Percentiles rank a stretch among this genome's conserved stretches.
Conservation (phyloP, 148 eudicot species). For the Heliamphora exappendiculata region DNA sequence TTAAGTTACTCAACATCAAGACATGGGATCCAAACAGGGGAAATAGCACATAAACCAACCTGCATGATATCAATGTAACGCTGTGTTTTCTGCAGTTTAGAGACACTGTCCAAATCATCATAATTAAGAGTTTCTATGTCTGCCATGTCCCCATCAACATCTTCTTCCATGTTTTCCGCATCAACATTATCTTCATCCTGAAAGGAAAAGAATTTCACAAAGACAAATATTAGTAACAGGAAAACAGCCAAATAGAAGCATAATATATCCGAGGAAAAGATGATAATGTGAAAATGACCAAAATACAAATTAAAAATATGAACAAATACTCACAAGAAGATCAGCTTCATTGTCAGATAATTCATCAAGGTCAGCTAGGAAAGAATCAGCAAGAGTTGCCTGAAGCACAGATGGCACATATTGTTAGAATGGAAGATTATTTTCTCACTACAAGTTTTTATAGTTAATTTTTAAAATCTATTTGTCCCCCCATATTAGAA, state of each 20-base stretch:
- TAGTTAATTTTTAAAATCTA: too few species aligned
- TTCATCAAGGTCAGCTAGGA: slow-evolving; percentile 93
- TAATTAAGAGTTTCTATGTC: slow-evolving; percentile 77
- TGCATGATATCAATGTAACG: slow-evolving; percentile 82
- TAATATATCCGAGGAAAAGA: background rate
- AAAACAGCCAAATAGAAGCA: background rate
- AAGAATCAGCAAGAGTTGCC: slow-evolving; percentile 94
- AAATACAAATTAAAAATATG: background rate
- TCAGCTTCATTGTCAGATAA: slow-evolving; percentile 87
- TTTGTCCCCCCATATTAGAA: background rate
- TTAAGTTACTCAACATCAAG: background rate
- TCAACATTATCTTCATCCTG: slow-evolving; percentile 62
- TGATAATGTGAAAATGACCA: background rate
- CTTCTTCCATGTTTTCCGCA: slow-evolving; percentile 73
- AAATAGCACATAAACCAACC: slow-evolving; percentile 35
- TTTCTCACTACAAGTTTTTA: too few species aligned
- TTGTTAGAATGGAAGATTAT: background rate
- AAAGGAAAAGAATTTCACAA: slow-evolving; percentile 8
- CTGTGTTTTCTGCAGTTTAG: slow-evolving; percentile 75
- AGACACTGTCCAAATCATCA: slow-evolving; percentile 88
- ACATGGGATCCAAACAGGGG: background rate
- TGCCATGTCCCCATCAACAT: slow-evolving; percentile 73
- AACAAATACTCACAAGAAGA: slow-evolving; percentile 37
- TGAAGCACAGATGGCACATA: slow-evolving; percentile 20
- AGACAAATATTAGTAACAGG: background rate